Conservation (phyloP, 345 rosid species). For the Sapria himalayana region DNA sequence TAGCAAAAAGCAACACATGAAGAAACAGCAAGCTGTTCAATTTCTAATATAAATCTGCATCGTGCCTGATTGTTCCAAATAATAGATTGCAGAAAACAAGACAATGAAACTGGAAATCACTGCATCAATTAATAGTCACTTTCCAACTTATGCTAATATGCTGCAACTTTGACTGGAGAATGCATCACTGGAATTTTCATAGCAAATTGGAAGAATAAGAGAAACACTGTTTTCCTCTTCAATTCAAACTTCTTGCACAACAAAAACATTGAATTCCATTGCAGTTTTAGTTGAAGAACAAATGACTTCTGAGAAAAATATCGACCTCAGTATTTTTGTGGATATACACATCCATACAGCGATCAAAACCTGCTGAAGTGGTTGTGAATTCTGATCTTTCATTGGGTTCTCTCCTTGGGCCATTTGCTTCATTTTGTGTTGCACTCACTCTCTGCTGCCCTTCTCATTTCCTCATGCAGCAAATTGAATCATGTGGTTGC, state of each 20-base stretch:
- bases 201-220: conserved; percentile 46
- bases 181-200: conserved; percentile 46
- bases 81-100: no score
- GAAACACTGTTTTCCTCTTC: conserved; percentile 30
- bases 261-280: conserved; percentile 22
- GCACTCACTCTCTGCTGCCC: conserved; percentile 59
- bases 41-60: no score
- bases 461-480: conserved; percentile 33
- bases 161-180: conserved; percentile 46
- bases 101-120: no score
- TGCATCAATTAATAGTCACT: no score
- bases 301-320: no score
- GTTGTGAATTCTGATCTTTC: conserved; percentile 67
- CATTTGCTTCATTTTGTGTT: conserved; percentile 75
- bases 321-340: conserved; percentile 62
- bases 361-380: conserved; percentile 61
- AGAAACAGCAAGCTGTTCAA: no score
- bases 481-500: conserved; percentile 16
- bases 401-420: conserved; percentile 74
- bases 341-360: conserved; percentile 63
- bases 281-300: conserved; percentile 50
- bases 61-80: no score
- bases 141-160: conserved; percentile 24
- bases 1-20: no score
- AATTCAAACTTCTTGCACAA: conserved; percentile 35